A percentile compares a stretch with the other conserved stretches of the same genome.
These are phyloP conservation scores for Psilocybe tampanensis DNA, from an alignment of 768 basidiomycete genomes.

Conservation along the genomic window DNA sequence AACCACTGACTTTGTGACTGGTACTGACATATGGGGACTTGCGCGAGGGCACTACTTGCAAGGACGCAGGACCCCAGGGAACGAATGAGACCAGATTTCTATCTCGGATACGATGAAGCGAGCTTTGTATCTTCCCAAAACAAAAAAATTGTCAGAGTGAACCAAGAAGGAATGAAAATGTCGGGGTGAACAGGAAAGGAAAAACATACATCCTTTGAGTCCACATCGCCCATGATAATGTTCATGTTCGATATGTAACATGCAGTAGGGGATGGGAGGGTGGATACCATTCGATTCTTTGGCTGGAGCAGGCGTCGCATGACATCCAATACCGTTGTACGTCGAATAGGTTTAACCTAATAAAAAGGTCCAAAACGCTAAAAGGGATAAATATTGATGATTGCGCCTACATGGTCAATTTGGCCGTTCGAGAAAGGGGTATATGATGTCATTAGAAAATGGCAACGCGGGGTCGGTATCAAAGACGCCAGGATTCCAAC, in stretches of 20 bases:
- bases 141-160: too few relatives aligned
- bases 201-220: conserved; percentile 85
- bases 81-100: conserved; percentile 96
- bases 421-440: conserved; percentile 98
- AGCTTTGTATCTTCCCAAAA: conserved; percentile 86
- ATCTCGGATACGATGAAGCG: conserved; percentile 93
- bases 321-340: conserved; percentile 97
- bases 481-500: conserved; percentile 96
- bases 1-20: conserved; percentile 92
- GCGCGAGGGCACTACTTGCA: conserved; percentile 93
- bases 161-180: not conserved
- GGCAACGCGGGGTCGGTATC: conserved; percentile 95
- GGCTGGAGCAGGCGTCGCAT: conserved; percentile 98
- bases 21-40: conserved; percentile 86
- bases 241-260: conserved; percentile 99
- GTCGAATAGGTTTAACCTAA: conserved; percentile 91
- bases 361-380: not conserved
- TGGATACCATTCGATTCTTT: conserved; percentile 98
- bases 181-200: not conserved
- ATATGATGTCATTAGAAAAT: conserved; percentile 98
- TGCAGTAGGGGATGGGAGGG: conserved; percentile 82
- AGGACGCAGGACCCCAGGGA: conserved; percentile 98
- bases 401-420: conserved; percentile 78
- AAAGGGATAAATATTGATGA: not conserved
- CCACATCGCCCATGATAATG: conserved; percentile 99